Conservation (phyloP, 192 early-diverging fungal genomes). For the Lunasporangiospora selenospora region DNA sequence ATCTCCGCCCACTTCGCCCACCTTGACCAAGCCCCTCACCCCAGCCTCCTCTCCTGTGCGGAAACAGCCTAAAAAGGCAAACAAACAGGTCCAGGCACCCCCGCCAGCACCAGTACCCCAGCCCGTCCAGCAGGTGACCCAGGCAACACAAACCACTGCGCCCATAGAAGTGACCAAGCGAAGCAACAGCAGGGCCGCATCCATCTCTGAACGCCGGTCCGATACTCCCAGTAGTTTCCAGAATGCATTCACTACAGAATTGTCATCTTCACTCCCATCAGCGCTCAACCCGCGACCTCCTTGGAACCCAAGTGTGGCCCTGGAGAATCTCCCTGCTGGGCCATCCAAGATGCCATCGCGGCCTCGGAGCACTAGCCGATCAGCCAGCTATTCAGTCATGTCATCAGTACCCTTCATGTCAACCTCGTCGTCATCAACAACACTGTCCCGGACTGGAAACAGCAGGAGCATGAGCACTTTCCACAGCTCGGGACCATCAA, state of each 20-base stretch:
- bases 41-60: conserved; percentile 20
- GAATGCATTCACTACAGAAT: too few species aligned
- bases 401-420: neutral
- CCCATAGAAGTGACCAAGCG: too few species aligned
- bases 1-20: neutral
- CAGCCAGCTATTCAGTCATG: conserved; percentile 25
- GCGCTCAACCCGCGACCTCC: conserved; percentile 29
- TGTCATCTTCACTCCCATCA: too few species aligned
- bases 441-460: too few species aligned
- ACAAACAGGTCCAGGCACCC: conserved; percentile 3
- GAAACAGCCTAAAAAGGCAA: neutral
- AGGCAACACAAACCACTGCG: too few species aligned
- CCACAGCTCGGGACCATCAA: conserved; percentile 4
- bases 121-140: too few species aligned
- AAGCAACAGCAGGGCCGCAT: too few species aligned
- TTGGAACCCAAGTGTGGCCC: conserved; percentile 41
- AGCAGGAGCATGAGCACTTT: conserved; percentile 6
- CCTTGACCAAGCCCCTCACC: conserved; percentile 12
- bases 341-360: conserved; percentile 12
- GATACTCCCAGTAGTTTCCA: too few species aligned
- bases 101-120: neutral
- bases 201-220: too few species aligned
- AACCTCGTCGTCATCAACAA: neutral
- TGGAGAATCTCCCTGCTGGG: conserved; percentile 2
- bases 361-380: conserved; percentile 11